Base-by-base conservation (phyloP, 306 rosid species). In the Quercus cerris region DNA sequence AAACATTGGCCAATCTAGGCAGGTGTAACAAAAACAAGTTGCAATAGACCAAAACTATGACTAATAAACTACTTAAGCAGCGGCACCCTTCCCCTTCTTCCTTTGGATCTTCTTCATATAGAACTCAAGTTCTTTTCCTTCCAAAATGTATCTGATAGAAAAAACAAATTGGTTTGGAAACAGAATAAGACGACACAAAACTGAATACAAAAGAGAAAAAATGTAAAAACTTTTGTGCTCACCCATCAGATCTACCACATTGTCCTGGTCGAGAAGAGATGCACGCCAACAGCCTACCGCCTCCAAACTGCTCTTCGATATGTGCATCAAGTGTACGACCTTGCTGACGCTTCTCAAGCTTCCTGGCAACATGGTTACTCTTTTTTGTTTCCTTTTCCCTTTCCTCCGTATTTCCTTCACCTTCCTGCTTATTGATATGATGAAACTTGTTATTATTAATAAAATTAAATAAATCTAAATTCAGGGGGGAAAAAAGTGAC, bases 111-210 rank as follows among this genome's bases (percentile, higher is more conserved):
- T 90, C 92, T 90, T 90, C 90, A 86, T 77, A 78, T 90, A 90
- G 85, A 90, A 90, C 73, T 90, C 94, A 11, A 90, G 94, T 56
- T 90, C 94, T 83, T 90, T 90, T 4, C 92, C 94, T 84, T 90
- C 92, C 80, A 90, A 86, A 75, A 90, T 83, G 78, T 90, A 90
- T 63, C 94, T 90, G 88, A n/a, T 2, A 51, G 6, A 70, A 55
- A 54, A 25, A n/a, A 17, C 10, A 49, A 22, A 49, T 49, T 1
- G 18, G 17, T 22, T 6, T 31, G 19, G 44, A 19, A 33, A 56
- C 17, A 33, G 27, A 38, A 28, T 44, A 15, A 52, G 44, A 67
- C 0, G 66, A 69, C 51, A 51, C 6, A 18, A 27, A 71, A 10
- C 38, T 13, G 31, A 23, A 55, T 58, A 51, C 27, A 1, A 3